phyloP scores from a whole-genome alignment of 495 filamentous ascomycete genomes.

The Pseudevernia furfuracea region DNA sequence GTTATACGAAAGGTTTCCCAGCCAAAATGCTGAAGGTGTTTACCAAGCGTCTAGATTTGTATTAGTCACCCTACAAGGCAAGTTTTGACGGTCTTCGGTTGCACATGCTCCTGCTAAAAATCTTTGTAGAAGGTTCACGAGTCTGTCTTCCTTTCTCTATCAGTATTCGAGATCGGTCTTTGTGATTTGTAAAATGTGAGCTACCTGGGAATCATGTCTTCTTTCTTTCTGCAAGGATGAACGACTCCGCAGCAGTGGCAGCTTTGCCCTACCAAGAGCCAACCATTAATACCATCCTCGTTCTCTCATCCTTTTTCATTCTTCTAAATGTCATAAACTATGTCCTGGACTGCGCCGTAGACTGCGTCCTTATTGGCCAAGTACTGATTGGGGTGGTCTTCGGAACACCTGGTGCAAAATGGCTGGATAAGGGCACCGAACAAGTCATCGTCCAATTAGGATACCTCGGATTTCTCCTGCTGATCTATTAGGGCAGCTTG shows the following conservation, averaged over 20 bases:
- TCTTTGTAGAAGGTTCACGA: too few species aligned
- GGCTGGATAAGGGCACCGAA: slow-evolving; percentile 44
- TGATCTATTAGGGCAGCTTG: slow-evolving; percentile 70
- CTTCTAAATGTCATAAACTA: slow-evolving; percentile 54
- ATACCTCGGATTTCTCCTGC: slow-evolving; percentile 64
- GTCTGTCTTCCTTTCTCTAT: neutral
- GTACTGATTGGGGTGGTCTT: slow-evolving; percentile 65
- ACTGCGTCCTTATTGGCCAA: slow-evolving; percentile 68
- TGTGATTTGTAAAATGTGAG: neutral
- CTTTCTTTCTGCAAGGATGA: neutral
- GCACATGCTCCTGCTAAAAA: neutral
- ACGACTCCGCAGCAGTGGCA: neutral
- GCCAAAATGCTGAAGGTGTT: neutral
- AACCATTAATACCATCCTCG: slow-evolving; percentile 49
- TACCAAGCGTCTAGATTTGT: neutral
- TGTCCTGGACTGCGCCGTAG: slow-evolving; percentile 53
- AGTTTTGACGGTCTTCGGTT: neutral
- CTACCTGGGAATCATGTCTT: neutral
- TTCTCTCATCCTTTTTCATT: slow-evolving; percentile 56
- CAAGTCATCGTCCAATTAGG: slow-evolving; percentile 58
- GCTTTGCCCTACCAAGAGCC: slow-evolving; percentile 55
- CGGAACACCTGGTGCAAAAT: slow-evolving; percentile 54
- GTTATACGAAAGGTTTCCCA: too few species aligned
- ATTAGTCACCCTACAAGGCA: neutral
- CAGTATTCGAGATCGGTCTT: neutral